phyloP scores from a whole-genome alignment of 169 alveolate genomes.

The Cryptosporidium baileyi region DNA sequence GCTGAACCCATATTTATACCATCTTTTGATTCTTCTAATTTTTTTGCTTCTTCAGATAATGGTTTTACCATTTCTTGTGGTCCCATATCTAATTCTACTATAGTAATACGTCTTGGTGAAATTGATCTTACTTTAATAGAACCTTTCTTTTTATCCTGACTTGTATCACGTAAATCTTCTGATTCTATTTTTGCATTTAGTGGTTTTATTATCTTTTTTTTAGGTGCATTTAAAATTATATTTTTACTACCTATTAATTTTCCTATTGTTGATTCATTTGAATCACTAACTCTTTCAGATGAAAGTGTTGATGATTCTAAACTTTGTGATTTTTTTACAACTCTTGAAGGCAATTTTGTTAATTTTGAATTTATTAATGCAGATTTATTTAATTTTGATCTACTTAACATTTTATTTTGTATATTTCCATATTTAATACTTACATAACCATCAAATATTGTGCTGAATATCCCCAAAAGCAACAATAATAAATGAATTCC shows the following conservation, averaged over 20 bases:
- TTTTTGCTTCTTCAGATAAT: constrained; percentile 5
- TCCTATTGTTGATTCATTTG: constrained; percentile 30
- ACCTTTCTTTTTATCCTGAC: background rate
- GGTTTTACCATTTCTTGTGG: constrained; percentile 54
- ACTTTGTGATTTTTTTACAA: too few species aligned
- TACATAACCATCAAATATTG: too few species aligned
- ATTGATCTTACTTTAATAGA: constrained; percentile 24
- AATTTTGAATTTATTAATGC: too few species aligned
- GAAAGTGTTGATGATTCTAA: too few species aligned
- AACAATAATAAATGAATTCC: too few species aligned
- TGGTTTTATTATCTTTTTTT: constrained; percentile 4
- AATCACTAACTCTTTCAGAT: background rate
- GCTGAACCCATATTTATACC: constrained; percentile 59
- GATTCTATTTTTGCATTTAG: background rate
- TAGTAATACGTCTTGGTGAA: constrained; percentile 51
- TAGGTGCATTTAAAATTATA: constrained; percentile 42
- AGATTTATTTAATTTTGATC: too few species aligned
- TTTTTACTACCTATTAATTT: background rate
- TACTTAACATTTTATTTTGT: too few species aligned
- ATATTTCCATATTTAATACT: too few species aligned
- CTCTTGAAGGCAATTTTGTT: too few species aligned
- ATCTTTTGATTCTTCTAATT: constrained; percentile 13
- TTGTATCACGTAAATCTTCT: background rate
- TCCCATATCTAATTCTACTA: constrained; percentile 46
- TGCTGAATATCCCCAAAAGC: too few species aligned